These are phyloP conservation scores for Boletus rubropictus DNA, from an alignment of 768 basidiomycete genomes.

Conservation along the genomic window DNA sequence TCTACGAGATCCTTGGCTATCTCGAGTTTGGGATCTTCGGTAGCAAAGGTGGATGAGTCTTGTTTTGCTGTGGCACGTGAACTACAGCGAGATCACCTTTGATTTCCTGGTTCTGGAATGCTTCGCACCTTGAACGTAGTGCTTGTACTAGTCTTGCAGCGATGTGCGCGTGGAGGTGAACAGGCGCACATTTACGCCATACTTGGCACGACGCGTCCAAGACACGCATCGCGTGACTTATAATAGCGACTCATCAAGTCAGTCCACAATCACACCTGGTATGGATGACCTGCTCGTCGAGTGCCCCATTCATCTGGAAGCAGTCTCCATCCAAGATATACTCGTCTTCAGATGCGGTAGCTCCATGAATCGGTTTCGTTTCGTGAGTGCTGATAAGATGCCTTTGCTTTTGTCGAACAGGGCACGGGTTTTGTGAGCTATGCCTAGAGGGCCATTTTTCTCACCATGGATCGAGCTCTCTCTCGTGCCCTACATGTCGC, in stretches of 20 bases:
- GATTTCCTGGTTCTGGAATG: too few relatives aligned
- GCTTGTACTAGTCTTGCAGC: neutral
- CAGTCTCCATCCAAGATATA: conserved; percentile 24
- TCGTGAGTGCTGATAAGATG: conserved; percentile 9
- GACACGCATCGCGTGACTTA: neutral
- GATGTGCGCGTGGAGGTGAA: neutral
- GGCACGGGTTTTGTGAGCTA: conserved; percentile 30
- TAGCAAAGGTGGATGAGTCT: too few relatives aligned
- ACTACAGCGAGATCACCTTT: too few relatives aligned
- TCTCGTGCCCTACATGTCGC: conserved; percentile 28
- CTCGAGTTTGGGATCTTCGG: too few relatives aligned
- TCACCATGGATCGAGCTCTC: conserved; percentile 1
- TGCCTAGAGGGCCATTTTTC: conserved; percentile 23
- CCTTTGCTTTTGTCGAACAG: conserved; percentile 16
- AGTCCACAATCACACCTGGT: neutral
- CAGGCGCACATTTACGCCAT: too few relatives aligned
- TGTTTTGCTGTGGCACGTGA: too few relatives aligned
- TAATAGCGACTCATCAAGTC: neutral
- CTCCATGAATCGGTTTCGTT: conserved; percentile 4
- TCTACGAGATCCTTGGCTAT: too few relatives aligned
- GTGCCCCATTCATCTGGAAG: conserved; percentile 30
- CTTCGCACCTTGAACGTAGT: too few relatives aligned
- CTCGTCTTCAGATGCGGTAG: conserved; percentile 30
- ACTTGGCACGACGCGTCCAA: neutral
- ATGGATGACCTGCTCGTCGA: conserved; percentile 25